Percentiles rank a stretch among this genome's conserved stretches.
phyloP scores from a whole-genome alignment of 1,284 basidiomycete genomes.

The Ceratobasidium theobromae region DNA sequence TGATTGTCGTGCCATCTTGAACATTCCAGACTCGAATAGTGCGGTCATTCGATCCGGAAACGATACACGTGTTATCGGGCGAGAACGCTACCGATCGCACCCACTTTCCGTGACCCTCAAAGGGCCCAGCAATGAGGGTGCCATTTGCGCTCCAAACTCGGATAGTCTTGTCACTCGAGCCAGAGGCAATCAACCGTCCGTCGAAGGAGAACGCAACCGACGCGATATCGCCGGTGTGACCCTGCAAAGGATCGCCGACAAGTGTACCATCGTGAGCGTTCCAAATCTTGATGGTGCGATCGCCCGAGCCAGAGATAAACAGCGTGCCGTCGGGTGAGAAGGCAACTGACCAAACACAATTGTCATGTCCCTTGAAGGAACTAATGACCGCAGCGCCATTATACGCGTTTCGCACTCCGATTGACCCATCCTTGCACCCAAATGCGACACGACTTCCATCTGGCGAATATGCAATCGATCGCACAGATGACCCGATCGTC shows the following conservation, averaged over 20 bases:
- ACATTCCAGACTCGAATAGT: slow-evolving; percentile 26
- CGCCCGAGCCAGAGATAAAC: not conserved
- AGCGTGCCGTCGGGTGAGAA: slow-evolving; percentile 14
- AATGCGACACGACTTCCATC: slow-evolving; percentile 30
- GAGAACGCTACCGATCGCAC: slow-evolving; percentile 18
- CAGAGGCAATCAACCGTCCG: slow-evolving; percentile 4
- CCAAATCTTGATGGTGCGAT: not conserved
- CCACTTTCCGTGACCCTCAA: not conserved
- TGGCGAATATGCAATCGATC: slow-evolving; percentile 17
- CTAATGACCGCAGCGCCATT: not conserved
- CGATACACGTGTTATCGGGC: slow-evolving; percentile 14
- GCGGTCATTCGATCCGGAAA: slow-evolving; percentile 10
- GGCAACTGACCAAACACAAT: not conserved
- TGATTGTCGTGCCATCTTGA: not conserved
- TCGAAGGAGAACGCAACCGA: slow-evolving; percentile 27
- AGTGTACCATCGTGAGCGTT: not conserved
- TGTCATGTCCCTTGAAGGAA: slow-evolving; percentile 1
- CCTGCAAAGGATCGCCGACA: not conserved
- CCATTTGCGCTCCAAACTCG: slow-evolving; percentile 17
- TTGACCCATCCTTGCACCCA: slow-evolving; percentile 11
- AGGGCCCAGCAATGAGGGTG: not conserved
- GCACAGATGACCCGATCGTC: not conserved
- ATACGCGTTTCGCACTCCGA: slow-evolving; percentile 25
- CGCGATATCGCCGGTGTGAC: not conserved
- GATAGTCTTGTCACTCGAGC: slow-evolving; percentile 9